Evolutionary conservation across 805 yeast genomes (phyloP), one percentile per base, ranked within the genome.

Genomic region (Pichia membranifaciens): DNA sequence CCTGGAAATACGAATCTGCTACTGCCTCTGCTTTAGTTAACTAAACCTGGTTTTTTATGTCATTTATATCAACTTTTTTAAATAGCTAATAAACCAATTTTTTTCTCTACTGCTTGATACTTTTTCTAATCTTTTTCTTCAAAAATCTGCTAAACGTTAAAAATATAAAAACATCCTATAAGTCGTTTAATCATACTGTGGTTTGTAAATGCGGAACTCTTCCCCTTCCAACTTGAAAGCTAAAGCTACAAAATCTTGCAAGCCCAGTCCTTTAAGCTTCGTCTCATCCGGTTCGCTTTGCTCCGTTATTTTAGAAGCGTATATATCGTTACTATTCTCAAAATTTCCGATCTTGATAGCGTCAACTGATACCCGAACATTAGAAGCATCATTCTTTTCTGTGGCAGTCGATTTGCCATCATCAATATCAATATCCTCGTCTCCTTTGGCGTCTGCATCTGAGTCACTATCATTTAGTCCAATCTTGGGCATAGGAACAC

Each of bases 1-100:
- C 86, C 93, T 93, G 99, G 99, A 93, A 93, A 82, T 93, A 87
- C 95, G 99, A 93, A 82, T 91, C 99, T 65, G 96, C 99, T 72
- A 93, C 99, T 71, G 99, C 99, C 72, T 93, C 99, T 69, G 95
- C 99, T 76, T 84, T 93, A 77, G 99, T 93, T 71, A 91, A 91
- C 87, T 93, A 89, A 77, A 70, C 68, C 39, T 45, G 50, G 46
- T 40, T 23, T 40, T 43, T 15, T 38, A 46, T 46, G 21, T 66
- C 57, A 48, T 49, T 47, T 52, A 44, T 51, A 34, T 48, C 36
- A 33, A 44, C 45, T 50, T 44, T 44, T 44, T 49, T 45, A 44
- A 38, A 53, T 54, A 57, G 58, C 18, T 49, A 25, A 37, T 38
- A 50, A 51, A 33, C 25, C 48, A 44, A 16, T 22, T 23, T 53